Evolutionary conservation across 352 stramenopile species (phyloP).

Genomic region (Phytophthora pluvialis): DNA sequence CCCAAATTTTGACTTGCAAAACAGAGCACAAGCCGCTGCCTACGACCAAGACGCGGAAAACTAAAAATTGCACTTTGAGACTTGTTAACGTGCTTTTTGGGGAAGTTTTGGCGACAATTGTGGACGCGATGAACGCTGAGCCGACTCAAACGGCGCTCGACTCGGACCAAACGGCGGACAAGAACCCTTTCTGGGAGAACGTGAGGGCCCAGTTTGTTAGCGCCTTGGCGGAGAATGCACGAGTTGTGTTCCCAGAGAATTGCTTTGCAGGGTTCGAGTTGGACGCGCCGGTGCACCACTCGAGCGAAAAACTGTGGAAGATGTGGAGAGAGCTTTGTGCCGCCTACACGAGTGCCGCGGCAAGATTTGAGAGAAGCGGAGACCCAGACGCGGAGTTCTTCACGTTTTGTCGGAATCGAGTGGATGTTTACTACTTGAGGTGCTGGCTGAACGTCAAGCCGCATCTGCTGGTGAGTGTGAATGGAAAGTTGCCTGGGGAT

Average conservation of each 20-base stretch:
- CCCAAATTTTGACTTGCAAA: constrained; percentile 15
- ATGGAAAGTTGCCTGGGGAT: constrained; percentile 7
- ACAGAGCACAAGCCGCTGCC: background rate
- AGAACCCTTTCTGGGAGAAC: constrained; percentile 2
- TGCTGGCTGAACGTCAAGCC: constrained; percentile 16
- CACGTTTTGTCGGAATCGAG: constrained; percentile 13
- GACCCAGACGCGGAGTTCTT: constrained; percentile 4
- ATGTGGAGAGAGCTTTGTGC: background rate
- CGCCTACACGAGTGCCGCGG: background rate
- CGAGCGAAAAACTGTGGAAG: constrained; percentile 2
- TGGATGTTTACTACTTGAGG: constrained; percentile 14
- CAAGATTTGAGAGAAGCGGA: constrained; percentile 1
- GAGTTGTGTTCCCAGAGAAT: background rate
- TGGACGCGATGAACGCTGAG: background rate
- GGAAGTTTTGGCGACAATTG: background rate
- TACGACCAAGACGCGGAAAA: constrained; percentile 3
- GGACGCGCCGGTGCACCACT: background rate
- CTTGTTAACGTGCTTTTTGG: constrained; percentile 8
- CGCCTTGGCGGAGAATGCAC: background rate
- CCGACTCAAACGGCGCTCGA: background rate
- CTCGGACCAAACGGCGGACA: background rate
- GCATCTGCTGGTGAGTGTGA: constrained; percentile 10
- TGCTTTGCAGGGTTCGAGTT: background rate
- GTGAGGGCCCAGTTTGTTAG: background rate
- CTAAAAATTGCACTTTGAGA: background rate